Percentiles rank a stretch among this genome's conserved stretches.
Conservation (phyloP, 352 stramenopile genomes). For the Phytophthora megakarya region DNA sequence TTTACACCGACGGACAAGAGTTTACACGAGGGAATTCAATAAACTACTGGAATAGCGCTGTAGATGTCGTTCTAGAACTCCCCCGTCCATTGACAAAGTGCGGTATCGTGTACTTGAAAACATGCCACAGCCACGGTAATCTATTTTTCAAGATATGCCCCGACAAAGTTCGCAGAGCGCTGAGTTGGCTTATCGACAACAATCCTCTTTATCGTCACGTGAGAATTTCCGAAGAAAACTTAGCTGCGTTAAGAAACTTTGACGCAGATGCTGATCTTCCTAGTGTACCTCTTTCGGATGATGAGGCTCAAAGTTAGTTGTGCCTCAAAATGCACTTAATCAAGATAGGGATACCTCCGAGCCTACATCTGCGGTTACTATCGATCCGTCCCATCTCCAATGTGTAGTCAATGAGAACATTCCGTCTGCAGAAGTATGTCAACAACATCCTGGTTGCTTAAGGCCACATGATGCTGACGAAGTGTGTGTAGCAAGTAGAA, state of each 20-base stretch:
- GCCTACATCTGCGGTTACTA: too few species aligned
- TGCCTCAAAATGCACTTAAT: too few species aligned
- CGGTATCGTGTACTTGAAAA: background rate
- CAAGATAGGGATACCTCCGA: too few species aligned
- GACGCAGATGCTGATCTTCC: background rate
- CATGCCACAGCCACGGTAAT: background rate
- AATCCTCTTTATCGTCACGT: constrained; percentile 7
- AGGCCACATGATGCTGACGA: too few species aligned
- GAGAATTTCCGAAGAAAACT: background rate
- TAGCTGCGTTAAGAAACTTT: background rate
- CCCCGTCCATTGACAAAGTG: background rate
- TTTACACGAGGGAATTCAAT: constrained; percentile 16
- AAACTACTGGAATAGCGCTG: constrained; percentile 16
- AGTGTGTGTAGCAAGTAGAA: too few species aligned
- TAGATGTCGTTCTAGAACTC: background rate
- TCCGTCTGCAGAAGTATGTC: too few species aligned
- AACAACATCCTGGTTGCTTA: too few species aligned
- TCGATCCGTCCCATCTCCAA: too few species aligned
- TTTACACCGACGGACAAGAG: constrained; percentile 9
- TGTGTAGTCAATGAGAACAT: too few species aligned
- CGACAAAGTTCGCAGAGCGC: background rate
- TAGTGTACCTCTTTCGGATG: background rate
- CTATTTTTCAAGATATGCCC: background rate
- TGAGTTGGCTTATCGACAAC: background rate
- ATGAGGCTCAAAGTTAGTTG: background rate